Percentiles rank a stretch among this genome's conserved stretches.
phyloP scores from a whole-genome alignment of 1,284 basidiomycete species.

The Wolfiporia cocos region DNA sequence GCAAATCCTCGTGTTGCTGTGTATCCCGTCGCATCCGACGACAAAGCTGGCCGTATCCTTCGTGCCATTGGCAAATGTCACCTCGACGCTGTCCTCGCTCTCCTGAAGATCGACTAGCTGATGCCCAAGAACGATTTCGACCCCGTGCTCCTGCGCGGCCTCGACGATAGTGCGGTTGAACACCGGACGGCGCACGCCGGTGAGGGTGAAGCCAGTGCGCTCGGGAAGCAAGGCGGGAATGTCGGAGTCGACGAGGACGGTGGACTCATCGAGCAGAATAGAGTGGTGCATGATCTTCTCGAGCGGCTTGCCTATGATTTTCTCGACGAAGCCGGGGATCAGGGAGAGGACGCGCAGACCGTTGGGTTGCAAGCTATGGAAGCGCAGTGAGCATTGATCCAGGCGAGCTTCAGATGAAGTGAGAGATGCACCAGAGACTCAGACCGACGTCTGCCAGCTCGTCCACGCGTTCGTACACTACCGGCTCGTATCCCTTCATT shows the following conservation, averaged over 20 bases:
- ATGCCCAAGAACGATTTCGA: conserved; percentile 33
- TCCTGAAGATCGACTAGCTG: conserved; percentile 30
- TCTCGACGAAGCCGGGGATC: conserved; percentile 32
- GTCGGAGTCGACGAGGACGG: conserved; percentile 25
- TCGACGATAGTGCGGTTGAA: conserved; percentile 31
- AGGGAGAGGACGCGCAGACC: conserved; percentile 32
- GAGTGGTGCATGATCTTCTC: conserved; percentile 24
- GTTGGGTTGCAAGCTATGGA: conserved; percentile 33
- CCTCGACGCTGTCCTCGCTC: conserved; percentile 26
- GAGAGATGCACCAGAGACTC: conserved; percentile 29
- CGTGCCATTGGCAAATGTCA: conserved; percentile 32
- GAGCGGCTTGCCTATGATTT: conserved; percentile 26
- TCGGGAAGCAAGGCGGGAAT: conserved; percentile 11
- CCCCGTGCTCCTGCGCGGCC: conserved; percentile 27
- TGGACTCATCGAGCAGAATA: conserved; percentile 25
- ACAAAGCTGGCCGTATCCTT: conserved; percentile 34
- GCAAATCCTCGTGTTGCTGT: conserved; percentile 33
- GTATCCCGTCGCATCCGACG: conserved; percentile 42
- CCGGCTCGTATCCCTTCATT: conserved; percentile 33
- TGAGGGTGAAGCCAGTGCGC: conserved; percentile 16
- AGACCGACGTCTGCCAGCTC: conserved; percentile 27
- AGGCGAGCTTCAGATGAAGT: neutral
- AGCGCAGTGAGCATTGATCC: neutral
- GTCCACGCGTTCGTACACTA: conserved; percentile 35
- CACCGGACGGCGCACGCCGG: conserved; percentile 28